A percentile compares a stretch with the other conserved stretches of the same genome.
phyloP scores from a whole-genome alignment of 345 rosid genomes.

The Eucalyptus fibrosa region DNA sequence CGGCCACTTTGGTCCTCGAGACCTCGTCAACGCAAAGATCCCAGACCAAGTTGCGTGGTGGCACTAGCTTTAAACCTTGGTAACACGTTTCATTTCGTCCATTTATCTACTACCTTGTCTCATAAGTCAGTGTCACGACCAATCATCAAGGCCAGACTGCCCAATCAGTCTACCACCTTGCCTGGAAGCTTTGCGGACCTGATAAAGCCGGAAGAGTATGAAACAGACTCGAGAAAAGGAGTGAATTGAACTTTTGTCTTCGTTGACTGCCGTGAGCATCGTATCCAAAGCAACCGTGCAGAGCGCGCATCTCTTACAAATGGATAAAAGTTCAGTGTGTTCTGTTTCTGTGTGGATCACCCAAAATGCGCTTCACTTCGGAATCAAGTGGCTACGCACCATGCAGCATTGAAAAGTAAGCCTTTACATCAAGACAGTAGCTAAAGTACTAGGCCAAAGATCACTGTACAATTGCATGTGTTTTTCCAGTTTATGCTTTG shows the following conservation, averaged over 20 bases:
- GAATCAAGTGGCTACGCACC: neutral
- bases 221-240: neutral
- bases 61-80: neutral
- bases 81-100: neutral
- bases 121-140: neutral
- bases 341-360: neutral
- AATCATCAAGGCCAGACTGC: neutral
- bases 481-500: neutral
- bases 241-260: too few relatives aligned
- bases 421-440: too few relatives aligned
- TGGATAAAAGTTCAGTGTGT: neutral
- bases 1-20: neutral
- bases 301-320: neutral
- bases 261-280: neutral
- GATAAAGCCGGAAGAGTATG: neutral
- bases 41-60: neutral
- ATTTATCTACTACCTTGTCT: neutral
- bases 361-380: neutral
- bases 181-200: neutral
- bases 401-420: too few relatives aligned
- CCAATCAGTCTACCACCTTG: neutral
- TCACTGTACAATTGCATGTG: neutral
- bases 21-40: too few relatives aligned
- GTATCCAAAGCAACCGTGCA: neutral
- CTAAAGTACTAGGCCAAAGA: too few relatives aligned